Evolutionary conservation across 805 yeast genomes (phyloP).

Genomic region (Wickerhamomyces canadensis): DNA sequence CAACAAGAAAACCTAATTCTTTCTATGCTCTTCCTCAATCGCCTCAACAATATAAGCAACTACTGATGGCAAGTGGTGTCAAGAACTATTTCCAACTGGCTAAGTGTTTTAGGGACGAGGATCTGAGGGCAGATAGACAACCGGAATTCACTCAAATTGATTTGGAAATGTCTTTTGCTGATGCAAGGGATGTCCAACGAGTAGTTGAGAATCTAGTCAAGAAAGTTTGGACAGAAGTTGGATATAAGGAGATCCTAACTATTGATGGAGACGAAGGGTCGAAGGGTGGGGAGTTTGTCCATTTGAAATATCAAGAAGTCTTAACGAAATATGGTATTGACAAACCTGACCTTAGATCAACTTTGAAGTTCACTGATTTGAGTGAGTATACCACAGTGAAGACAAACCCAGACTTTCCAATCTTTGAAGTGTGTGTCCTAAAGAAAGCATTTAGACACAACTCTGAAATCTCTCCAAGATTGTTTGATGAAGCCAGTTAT

Average conservation of each 20-base stretch:
- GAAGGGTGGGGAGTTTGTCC: conserved; percentile 27
- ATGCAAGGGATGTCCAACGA: conserved; percentile 56
- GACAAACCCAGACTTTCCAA: conserved; percentile 47
- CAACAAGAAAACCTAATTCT: conserved; percentile 57
- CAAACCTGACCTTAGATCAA: conserved; percentile 84
- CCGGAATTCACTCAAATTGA: conserved; percentile 98
- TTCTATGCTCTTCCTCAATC: conserved; percentile 95
- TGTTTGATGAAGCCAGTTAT: conserved; percentile 41
- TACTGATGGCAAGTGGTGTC: conserved; percentile 91
- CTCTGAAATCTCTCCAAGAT: conserved; percentile 28
- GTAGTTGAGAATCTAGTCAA: conserved; percentile 56
- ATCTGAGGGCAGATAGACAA: conserved; percentile 88
- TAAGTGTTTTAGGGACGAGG: conserved; percentile 93
- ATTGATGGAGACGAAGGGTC: conserved; percentile 14
- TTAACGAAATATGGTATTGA: conserved; percentile 79
- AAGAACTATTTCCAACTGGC: conserved; percentile 86
- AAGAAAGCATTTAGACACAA: conserved; percentile 32
- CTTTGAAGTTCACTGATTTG: conserved; percentile 29
- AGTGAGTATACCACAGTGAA: conserved; percentile 23
- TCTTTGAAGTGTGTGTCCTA: conserved; percentile 70
- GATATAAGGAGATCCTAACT: conserved; percentile 25
- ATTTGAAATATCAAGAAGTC: conserved; percentile 62
- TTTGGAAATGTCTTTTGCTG: conserved; percentile 84
- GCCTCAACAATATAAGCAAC: conserved; percentile 95
- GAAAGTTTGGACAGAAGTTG: conserved; percentile 49